Base-by-base conservation (phyloP, 805 yeast genomes). In the Candida saitoana region DNA sequence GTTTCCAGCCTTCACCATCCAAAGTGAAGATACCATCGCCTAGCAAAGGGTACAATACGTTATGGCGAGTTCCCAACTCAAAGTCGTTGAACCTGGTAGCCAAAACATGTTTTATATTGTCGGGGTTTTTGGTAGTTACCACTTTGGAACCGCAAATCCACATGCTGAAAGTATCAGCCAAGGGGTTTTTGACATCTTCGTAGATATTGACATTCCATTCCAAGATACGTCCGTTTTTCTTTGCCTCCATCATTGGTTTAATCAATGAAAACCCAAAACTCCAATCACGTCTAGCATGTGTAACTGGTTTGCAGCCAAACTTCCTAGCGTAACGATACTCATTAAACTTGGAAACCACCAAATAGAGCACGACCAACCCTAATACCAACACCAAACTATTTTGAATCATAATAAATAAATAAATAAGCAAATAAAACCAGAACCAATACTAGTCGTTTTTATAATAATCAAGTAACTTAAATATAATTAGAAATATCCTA, bases 21-120 rank as follows among this genome's bases (percentile, higher is more conserved):
- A 65, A 53, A n/a, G 71, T 64, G 49, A 66, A 66, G 20, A 66
- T 61, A 3, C 71, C 70, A 44, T 65, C 68, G 3, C 71, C 72
- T 32, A 66, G 52, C 3, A 65, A 49, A 18, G 67, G 67, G 19
- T 48, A 44, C 46, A 64, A 60, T 37, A 56, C 62, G 3, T 53
- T 50, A 46, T 62, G 67, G 47, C 70, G 61, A 1, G 52, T 40
- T 9, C 71, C 71, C 5, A 65, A 49, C 18, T 51, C 59, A 47
- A 65, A 66, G 41, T 65, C 69, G 41, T 57, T 57, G 45, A 66
- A 65, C 45, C 65, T 68, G n/a, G 70, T 65, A 16, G 66, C 66
- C 43, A 65, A 58, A 12, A 66, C 33, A 3, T 69, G 67, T 45
- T 66, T 66, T 39, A 64, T 55, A 38, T 62, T 65, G 40, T 65